These are phyloP conservation scores for Debaryomyces sp. DNA, from an alignment of 1,139 yeast species.

Conservation along the genomic window DNA sequence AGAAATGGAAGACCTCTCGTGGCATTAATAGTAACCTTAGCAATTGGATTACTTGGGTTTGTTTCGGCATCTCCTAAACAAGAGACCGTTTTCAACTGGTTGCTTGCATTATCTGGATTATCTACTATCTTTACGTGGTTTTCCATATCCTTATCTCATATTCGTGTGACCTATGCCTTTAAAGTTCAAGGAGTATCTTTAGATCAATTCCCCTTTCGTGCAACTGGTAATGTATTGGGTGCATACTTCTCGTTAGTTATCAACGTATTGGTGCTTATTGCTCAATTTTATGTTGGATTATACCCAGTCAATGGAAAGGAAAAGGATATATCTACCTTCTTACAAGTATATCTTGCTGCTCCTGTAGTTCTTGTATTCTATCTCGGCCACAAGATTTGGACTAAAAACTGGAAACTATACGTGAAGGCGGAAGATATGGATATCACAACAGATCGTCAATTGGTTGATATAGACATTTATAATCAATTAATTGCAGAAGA, in stretches of 20 bases:
- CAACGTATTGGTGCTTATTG: slow-evolving; percentile 33
- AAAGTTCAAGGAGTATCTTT: slow-evolving; percentile 1
- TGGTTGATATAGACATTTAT: slow-evolving; percentile 19
- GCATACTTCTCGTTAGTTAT: slow-evolving; percentile 34
- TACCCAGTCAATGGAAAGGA: slow-evolving; percentile 28
- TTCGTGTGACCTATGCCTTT: slow-evolving; percentile 14
- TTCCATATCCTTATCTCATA: slow-evolving; percentile 33
- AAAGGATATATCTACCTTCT: slow-evolving; percentile 29
- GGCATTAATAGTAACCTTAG: slow-evolving; percentile 29
- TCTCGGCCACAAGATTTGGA: slow-evolving; percentile 29
- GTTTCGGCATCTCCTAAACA: slow-evolving; percentile 36
- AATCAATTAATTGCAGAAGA: background rate
- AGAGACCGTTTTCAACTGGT: slow-evolving; percentile 36
- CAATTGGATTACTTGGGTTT: slow-evolving; percentile 35
- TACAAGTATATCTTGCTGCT: slow-evolving; percentile 34
- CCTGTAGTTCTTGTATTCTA: slow-evolving; percentile 29
- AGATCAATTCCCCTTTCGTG: slow-evolving; percentile 24
- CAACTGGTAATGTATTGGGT: slow-evolving; percentile 33
- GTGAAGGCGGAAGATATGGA: slow-evolving; percentile 31
- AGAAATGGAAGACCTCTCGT: slow-evolving; percentile 31
- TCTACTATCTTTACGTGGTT: slow-evolving; percentile 43
- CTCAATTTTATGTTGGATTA: slow-evolving; percentile 35
- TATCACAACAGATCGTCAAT: slow-evolving; percentile 35
- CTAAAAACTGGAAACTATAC: slow-evolving; percentile 28
- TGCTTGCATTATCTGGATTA: slow-evolving; percentile 39